Evolutionary conservation across 441 rosid species (phyloP), one percentile per base, ranked within the genome.

Genomic region (Brassica balearica): DNA sequence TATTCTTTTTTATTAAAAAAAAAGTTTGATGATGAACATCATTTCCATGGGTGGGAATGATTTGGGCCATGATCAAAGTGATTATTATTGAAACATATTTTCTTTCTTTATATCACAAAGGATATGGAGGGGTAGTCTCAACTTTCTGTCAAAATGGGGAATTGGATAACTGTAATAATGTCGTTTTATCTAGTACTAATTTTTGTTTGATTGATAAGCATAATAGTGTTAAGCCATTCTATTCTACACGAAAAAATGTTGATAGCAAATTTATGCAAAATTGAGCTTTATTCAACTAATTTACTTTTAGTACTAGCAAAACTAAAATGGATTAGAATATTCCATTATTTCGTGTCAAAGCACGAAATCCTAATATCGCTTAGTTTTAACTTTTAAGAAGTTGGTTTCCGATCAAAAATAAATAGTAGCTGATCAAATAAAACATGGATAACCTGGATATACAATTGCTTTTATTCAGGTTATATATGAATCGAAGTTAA

Each of bases 31-130:
- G 66, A 71, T 23, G 72, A 70, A 72, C 82, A 80, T 74, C 76
- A 75, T 80, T 80, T 64, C 79, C 79, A 80, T 80, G 69, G 77
- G 83, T 75, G 48, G 83, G 83, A 84, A 77, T 72, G 82, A 74
- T 74, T 72, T 66, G 80, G 79, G 84, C 78, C 80, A 56, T 76
- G 63, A 64, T 77, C 71, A 73, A 69, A 77, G 75, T 64, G 69
- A 77, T 81, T 68, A 78, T 81, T 83, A 76, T 84, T 77, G 75
- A 79, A 69, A 68, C 73, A 81, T 8, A 59, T 70, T 69, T 70
- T 46, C 2, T 55, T 59, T 65, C 51, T 66, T 46, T 32, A 36
- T 72, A 83, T 68, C 55, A 68, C 38, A 73, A 73, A 61, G 6
- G 27, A 68, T 53, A 62, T 62, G 36, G 36, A 53, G 65, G 60